Base-by-base conservation (phyloP, 768 basidiomycete genomes). In the Auricularia auricula-judae region DNA sequence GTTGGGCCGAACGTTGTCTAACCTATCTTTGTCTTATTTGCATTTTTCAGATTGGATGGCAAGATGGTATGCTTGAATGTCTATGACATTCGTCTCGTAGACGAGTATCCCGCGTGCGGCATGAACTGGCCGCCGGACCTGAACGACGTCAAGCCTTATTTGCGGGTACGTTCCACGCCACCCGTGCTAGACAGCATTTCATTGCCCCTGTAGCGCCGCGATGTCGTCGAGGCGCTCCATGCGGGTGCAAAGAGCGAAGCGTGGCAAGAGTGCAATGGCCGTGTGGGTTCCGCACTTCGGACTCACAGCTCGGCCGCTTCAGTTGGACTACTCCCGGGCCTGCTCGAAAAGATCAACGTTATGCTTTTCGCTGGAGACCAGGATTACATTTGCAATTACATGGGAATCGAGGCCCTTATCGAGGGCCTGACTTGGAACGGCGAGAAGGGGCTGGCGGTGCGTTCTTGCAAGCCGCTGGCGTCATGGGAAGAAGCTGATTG, bases 71-170 rank as follows among this genome's bases (percentile, higher is more conserved):
- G 97, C 72, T 77, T 95, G 66, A 99, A 99, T 72, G 85, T 98
- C 44, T 99, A 99, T 69, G 97, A 99, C 71, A 84, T 98, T 14
- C 89, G 97, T 33, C 77, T 89, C n/a, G 86, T 90, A 63, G 97
- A 99, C 72, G 81, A 82, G 12, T 77, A 73, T 42, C 97, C 97
- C 18, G 88, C 85, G 0, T 99, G 97, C 74, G 97, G 96, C 2
- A 91, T 96, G 93, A 96, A 94, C 76, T 99, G 95, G 96, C 96
- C 95, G 5, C 86, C 87, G 39, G 92, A 94, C 70, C 84, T 98
- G 60, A 74, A 80, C 3, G 82, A 85, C 59, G 78, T 98, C 8
- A 88, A 86, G 18, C 75, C 77, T 1, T 96, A 94, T 72, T 83
- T 99, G 3, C 84, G 84, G 34, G 96, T 97, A 72, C 62, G 91